phyloP scores from a whole-genome alignment of 345 rosid genomes.

The Hibiscus trionum region DNA sequence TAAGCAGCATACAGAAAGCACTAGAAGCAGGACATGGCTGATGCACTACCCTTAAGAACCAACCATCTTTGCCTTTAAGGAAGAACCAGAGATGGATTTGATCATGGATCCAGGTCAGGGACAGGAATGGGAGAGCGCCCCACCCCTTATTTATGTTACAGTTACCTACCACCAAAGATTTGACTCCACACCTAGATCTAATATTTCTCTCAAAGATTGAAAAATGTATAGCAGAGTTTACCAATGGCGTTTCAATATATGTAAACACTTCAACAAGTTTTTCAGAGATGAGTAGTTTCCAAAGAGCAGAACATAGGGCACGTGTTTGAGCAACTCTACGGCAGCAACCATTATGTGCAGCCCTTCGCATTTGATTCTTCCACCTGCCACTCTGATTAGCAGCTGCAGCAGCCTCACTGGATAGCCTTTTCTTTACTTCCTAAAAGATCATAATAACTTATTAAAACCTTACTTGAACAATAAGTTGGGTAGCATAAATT shows the following conservation, averaged over 20 bases:
- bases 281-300: slow-evolving; percentile 18
- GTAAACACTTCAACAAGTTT: background rate
- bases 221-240: slow-evolving; percentile 28
- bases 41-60: background rate
- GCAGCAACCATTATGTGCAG: slow-evolving; percentile 95
- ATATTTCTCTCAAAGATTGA: slow-evolving; percentile 5
- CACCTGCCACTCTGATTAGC: slow-evolving; percentile 71
- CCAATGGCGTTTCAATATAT: slow-evolving; percentile 51
- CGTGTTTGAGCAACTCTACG: slow-evolving; percentile 82
- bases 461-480: slow-evolving; percentile 15
- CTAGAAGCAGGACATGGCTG: background rate
- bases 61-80: background rate
- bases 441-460: slow-evolving; percentile 26
- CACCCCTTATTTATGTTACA: background rate
- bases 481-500: background rate
- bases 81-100: background rate
- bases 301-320: slow-evolving; percentile 64
- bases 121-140: background rate
- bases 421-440: slow-evolving; percentile 79
- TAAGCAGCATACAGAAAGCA: background rate
- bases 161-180: slow-evolving; percentile 1
- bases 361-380: slow-evolving; percentile 92
- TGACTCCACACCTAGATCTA: background rate
- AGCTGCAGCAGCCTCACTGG: slow-evolving; percentile 76
- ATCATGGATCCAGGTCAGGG: background rate